Percentiles rank a stretch among this genome's conserved stretches.
phyloP scores from a whole-genome alignment of 2,329 filamentous ascomycete species.

The Calonectria henricotiae region DNA sequence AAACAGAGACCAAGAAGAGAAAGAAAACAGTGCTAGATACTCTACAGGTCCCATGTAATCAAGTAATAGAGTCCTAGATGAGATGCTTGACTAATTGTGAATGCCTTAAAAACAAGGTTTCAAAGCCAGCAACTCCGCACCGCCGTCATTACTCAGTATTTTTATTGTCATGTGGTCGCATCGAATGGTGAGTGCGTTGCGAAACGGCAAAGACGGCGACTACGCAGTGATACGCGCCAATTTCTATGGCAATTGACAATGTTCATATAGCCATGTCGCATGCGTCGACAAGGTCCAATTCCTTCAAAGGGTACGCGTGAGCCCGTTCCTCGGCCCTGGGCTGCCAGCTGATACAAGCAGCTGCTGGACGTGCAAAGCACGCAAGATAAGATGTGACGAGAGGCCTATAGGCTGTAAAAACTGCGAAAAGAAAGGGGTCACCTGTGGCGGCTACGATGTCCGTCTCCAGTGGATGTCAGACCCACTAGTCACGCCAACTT shows the following conservation, averaged over 20 bases:
- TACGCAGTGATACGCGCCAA: neutral
- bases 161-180: neutral
- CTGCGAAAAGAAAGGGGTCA: slow-evolving; percentile 37
- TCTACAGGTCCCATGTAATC: no score
- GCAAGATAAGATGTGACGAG: slow-evolving; percentile 41
- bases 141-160: neutral
- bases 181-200: neutral
- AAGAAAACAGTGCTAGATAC: no score
- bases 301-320: slow-evolving; percentile 24
- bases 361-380: slow-evolving; percentile 42
- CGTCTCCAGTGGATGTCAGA: slow-evolving; percentile 37
- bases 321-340: neutral
- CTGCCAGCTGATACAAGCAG: neutral
- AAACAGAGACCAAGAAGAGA: no score
- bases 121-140: neutral
- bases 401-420: slow-evolving; percentile 33
- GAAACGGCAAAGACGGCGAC: no score
- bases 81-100: neutral
- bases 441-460: slow-evolving; percentile 35
- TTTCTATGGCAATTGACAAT: no score
- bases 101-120: neutral
- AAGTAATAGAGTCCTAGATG: no score
- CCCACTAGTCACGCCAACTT: slow-evolving; percentile 7
- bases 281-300: slow-evolving; percentile 19
- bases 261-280: neutral